These are phyloP conservation scores for Paraleonurus japonicus DNA, from an alignment of 257 asterid genomes.

Conservation along the genomic window DNA sequence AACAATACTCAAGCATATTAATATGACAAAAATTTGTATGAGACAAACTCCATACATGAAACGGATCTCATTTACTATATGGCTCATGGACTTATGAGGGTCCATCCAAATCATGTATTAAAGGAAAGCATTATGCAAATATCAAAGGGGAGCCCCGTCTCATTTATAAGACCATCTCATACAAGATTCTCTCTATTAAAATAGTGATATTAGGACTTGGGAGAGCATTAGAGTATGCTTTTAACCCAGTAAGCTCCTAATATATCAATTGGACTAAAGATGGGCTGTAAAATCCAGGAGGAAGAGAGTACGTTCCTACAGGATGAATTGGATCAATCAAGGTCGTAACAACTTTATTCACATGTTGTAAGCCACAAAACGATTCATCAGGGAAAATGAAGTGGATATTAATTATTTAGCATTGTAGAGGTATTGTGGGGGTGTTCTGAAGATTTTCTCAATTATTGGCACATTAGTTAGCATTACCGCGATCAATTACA, in stretches of 20 bases:
- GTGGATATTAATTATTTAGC: not conserved
- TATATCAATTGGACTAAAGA: not conserved
- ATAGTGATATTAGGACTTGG: too few species aligned
- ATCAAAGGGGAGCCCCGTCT: too few species aligned
- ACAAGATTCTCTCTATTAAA: too few species aligned
- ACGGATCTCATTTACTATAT: too few species aligned
- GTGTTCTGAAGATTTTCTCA: not conserved
- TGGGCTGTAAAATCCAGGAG: not conserved
- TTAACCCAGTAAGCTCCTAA: not conserved
- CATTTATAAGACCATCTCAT: too few species aligned
- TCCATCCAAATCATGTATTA: too few species aligned
- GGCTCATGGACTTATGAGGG: too few species aligned
- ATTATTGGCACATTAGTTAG: not conserved
- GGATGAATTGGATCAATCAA: not conserved
- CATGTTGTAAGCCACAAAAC: too few species aligned
- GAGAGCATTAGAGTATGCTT: not conserved
- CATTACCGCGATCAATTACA: not conserved
- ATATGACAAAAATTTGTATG: too few species aligned
- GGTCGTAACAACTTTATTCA: too few species aligned
- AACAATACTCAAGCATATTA: not conserved
- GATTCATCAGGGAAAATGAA: not conserved
- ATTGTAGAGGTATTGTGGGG: not conserved
- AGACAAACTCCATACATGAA: too few species aligned
- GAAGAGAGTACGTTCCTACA: not conserved
- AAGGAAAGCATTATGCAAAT: too few species aligned